Evolutionary conservation across 1,139 yeast genomes (phyloP).

Genomic region (Candida sp.): DNA sequence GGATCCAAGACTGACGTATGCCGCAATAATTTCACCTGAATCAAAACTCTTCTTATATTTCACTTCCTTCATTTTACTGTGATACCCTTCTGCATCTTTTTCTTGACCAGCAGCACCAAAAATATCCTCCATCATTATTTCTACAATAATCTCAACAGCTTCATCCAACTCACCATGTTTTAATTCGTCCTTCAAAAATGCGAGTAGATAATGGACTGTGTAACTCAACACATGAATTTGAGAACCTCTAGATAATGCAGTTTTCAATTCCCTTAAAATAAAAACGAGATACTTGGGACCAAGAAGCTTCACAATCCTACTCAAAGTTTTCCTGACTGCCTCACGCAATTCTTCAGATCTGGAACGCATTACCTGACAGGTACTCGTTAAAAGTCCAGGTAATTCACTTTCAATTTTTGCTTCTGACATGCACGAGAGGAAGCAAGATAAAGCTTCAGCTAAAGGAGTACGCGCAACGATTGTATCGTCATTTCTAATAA

Average conservation of each 20-base stretch:
- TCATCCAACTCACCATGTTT: conserved; percentile 76
- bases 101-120: conserved; percentile 94
- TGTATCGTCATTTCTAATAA: conserved; percentile 72
- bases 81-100: conserved; percentile 92
- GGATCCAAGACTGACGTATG: conserved; percentile 56
- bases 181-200: conserved; percentile 45
- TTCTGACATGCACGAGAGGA: conserved; percentile 60
- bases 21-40: conserved; percentile 74
- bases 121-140: conserved; percentile 84
- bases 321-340: conserved; percentile 73
- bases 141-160: conserved; percentile 57
- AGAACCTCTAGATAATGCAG: conserved; percentile 84
- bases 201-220: conserved; percentile 74
- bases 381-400: conserved; percentile 79
- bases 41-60: conserved; percentile 87
- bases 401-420: conserved; percentile 55
- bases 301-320: conserved; percentile 57
- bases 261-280: conserved; percentile 70
- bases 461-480: conserved; percentile 72
- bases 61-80: conserved; percentile 85
- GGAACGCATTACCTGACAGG: conserved; percentile 86
- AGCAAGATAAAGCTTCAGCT: conserved; percentile 77
- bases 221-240: conserved; percentile 92
- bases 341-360: conserved; percentile 89
- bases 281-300: conserved; percentile 77